Evolutionary conservation across 129 eudicot species (phyloP).

Genomic region (Helianthus tuberosus): DNA sequence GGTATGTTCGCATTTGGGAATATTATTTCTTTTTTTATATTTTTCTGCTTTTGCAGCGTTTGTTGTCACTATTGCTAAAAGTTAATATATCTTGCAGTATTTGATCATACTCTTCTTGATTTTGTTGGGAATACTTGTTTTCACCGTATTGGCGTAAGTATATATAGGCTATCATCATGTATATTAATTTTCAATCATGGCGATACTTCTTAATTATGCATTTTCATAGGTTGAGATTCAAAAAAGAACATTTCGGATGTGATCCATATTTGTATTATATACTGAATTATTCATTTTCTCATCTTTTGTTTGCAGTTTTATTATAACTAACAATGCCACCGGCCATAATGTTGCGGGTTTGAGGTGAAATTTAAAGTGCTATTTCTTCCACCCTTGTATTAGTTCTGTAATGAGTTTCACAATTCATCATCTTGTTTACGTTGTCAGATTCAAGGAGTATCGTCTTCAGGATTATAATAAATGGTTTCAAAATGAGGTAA

Average conservation of each 20-base stretch:
- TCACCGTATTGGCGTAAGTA: conserved; percentile 93
- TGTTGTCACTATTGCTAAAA: conserved; percentile 18
- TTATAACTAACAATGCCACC: conserved; percentile 79
- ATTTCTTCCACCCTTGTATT: background rate
- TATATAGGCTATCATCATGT: background rate
- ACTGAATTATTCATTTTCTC: background rate
- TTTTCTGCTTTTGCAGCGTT: conserved; percentile 4
- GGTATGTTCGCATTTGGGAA: conserved; percentile 45
- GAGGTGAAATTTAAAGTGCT: conserved; percentile 47
- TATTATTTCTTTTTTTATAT: background rate
- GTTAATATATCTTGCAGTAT: conserved; percentile 55
- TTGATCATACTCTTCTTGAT: conserved; percentile 74
- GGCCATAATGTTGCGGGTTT: conserved; percentile 82
- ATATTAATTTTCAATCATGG: background rate
- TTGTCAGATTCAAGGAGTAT: conserved; percentile 87
- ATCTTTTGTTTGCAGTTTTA: conserved; percentile 56
- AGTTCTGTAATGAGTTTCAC: background rate
- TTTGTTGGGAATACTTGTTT: conserved; percentile 79
- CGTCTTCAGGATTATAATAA: conserved; percentile 89
- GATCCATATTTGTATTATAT: background rate
- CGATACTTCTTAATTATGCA: background rate
- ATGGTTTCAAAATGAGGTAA: conserved; percentile 87
- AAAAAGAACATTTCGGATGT: background rate
- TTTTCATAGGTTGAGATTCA: background rate
- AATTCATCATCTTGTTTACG: conserved; percentile 2